Evolutionary conservation across 768 basidiomycete species (phyloP).

Genomic region (Boletus sp.): DNA sequence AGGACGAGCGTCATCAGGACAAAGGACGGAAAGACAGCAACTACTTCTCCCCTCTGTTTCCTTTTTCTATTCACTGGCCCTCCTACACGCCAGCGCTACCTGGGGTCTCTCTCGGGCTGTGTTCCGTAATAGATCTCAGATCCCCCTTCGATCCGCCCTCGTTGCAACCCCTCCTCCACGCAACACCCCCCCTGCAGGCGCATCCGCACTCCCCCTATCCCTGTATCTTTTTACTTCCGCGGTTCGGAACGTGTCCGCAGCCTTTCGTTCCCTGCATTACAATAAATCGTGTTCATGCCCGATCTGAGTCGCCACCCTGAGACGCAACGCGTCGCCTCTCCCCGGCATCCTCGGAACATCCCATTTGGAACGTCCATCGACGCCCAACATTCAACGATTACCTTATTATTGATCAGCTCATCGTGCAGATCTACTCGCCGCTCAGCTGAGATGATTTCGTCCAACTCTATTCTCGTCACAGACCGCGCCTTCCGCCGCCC

Average conservation of each 20-base stretch:
- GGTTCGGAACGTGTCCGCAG: not conserved
- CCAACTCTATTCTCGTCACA: not conserved
- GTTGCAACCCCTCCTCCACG: not conserved
- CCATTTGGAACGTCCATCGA: not conserved
- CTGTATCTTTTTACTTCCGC: not conserved
- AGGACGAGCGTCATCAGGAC: conserved; percentile 8
- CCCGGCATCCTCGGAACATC: not conserved
- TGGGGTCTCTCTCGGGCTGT: conserved; percentile 24
- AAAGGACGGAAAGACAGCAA: not conserved
- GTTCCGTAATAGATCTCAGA: conserved; percentile 19
- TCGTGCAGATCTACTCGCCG: not conserved
- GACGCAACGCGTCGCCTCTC: not conserved
- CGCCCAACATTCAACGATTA: not conserved
- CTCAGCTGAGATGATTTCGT: not conserved
- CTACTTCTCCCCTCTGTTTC: not conserved
- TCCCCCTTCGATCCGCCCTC: not conserved
- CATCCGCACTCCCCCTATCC: not conserved
- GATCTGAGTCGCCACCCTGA: not conserved
- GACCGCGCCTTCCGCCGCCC: not conserved
- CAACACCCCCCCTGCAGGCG: not conserved
- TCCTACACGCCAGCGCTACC: conserved; percentile 6
- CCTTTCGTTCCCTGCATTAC: not conserved
- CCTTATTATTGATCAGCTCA: not conserved
- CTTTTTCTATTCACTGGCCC: conserved; percentile 13
- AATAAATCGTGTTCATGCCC: too few species aligned